Evolutionary conservation across 495 filamentous ascomycete genomes (phyloP), one percentile per base, ranked within the genome.

Genomic region (Xylaria palmicola): DNA sequence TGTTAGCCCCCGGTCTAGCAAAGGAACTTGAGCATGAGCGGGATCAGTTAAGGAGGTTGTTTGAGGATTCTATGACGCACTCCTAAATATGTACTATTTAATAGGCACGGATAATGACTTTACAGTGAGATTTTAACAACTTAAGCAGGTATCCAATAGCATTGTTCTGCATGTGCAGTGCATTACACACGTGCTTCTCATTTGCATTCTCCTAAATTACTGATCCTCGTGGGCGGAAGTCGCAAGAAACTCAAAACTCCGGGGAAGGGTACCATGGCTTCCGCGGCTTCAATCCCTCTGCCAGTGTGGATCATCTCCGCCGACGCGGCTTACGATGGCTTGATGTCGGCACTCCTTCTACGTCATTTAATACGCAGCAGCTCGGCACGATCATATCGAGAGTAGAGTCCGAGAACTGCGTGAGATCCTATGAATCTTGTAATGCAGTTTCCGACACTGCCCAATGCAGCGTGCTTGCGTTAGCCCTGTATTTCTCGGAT

Each of bases 1-100:
- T 92, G 90, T 74, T 98, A 51, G 95, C 95, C 39, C 94, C 94
- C 5, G 90, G 83, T 48, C 74, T 98, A 65, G 86, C 84, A 48
- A 81, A 77, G 67, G 86, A 90, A 68, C 85, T 87, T 71, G 86
- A 89, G 66, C 85, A 87, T n/a, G 79, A 80, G 59, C 70, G 73
- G 62, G 77, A 81, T 47, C 80, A 81, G 67, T 61, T 84, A 54
- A 75, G 77, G 63, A 66, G 62, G 37, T 58, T 81, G 56, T 85
- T 85, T 69, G 82, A 84, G 62, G 72, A 75, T 1, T 61, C 59
- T 26, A 53, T 61, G 59, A 54, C 59, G 7, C 49, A 61, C 13
- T 29, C 1, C 6, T 60, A 53, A 8, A 24, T 19, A 1, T 37
- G 7, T n/a, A n/a, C n/a, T n/a, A n/a, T n/a, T n/a, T n/a, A n/a